These are phyloP conservation scores for Penicillium antarcticum DNA, from an alignment of 495 filamentous ascomycete genomes.

Conservation along the genomic window DNA sequence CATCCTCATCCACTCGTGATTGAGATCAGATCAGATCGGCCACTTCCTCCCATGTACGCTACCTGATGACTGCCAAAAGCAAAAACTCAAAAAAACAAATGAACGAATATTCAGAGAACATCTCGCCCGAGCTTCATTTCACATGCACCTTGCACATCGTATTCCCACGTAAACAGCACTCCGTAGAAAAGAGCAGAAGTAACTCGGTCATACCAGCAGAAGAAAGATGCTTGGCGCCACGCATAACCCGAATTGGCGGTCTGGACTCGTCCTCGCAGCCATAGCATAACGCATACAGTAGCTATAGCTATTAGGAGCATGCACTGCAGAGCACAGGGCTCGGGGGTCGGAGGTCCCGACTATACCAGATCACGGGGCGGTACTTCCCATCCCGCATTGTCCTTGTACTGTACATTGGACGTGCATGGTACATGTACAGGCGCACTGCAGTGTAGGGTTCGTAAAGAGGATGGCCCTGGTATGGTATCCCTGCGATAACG, in stretches of 20 bases:
- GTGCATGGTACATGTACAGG: too few relatives aligned
- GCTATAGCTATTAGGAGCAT: neutral
- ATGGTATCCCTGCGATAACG: constrained; percentile 15
- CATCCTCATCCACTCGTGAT: too few relatives aligned
- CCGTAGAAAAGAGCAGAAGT: neutral
- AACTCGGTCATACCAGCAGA: neutral
- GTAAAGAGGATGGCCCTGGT: constrained; percentile 17
- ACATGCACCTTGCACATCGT: constrained; percentile 17
- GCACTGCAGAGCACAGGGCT: constrained; percentile 3
- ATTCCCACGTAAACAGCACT: neutral
- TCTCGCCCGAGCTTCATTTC: neutral
- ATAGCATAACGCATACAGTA: neutral
- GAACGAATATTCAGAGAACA: constrained; percentile 8
- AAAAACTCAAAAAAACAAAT: constrained; percentile 11
- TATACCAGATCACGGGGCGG: too few relatives aligned
- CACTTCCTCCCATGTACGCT: constrained; percentile 21
- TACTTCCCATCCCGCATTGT: too few relatives aligned
- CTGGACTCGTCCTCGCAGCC: constrained; percentile 5
- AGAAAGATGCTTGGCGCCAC: constrained; percentile 14
- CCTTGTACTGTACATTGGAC: too few relatives aligned
- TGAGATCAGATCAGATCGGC: neutral
- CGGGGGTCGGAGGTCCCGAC: neutral
- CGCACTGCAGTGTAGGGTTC: neutral
- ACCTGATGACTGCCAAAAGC: constrained; percentile 12
- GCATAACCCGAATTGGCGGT: constrained; percentile 22